These are phyloP conservation scores for Lycium ferocissimum DNA, from an alignment of 257 asterid genomes.

Conservation along the genomic window DNA sequence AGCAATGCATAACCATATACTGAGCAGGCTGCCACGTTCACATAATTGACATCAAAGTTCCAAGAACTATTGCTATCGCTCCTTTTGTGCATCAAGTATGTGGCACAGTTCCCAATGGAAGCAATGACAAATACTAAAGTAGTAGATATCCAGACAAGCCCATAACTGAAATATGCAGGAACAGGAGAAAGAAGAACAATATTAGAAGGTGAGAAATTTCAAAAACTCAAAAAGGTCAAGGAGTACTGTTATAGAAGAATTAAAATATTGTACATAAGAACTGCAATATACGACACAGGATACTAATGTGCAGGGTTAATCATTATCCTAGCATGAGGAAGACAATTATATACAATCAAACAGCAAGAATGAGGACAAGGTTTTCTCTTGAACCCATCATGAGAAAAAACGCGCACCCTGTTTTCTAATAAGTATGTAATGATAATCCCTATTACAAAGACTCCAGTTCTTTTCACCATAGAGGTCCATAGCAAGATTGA, in stretches of 20 bases:
- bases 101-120: slow-evolving; percentile 86
- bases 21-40: slow-evolving; percentile 78
- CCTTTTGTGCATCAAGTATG: slow-evolving; percentile 72
- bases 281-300: slow-evolving; percentile 4
- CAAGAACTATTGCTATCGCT: slow-evolving; percentile 56
- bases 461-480: slow-evolving; percentile 23
- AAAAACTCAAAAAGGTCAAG: neutral
- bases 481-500: neutral
- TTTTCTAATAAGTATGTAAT: neutral
- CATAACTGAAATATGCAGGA: slow-evolving; percentile 62
- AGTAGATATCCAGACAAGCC: slow-evolving; percentile 95
- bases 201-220: neutral
- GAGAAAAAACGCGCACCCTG: neutral
- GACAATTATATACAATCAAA: neutral
- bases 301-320: neutral
- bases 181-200: neutral
- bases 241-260: neutral
- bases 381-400: neutral
- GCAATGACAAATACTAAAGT: slow-evolving; percentile 85
- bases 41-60: slow-evolving; percentile 82
- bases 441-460: neutral
- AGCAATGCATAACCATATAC: slow-evolving; percentile 85
- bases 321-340: slow-evolving; percentile 19
- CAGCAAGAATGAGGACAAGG: neutral
- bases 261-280: slow-evolving; percentile 1